Conservation (phyloP, 106 monocot species). For the Iris macrosiphon region DNA sequence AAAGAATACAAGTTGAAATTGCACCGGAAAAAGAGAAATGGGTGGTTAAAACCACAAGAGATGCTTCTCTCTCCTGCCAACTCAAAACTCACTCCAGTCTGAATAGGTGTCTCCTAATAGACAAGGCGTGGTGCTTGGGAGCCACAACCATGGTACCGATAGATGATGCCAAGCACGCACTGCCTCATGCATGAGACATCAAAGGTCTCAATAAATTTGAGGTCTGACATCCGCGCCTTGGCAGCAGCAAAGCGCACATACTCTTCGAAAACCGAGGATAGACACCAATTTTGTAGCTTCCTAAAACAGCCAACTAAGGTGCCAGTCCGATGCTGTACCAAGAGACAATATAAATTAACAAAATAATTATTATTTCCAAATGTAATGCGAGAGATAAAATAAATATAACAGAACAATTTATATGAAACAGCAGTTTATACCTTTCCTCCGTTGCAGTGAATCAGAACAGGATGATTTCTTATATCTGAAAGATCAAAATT, state of each 20-base stretch:
- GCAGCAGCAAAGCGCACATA: slow-evolving; percentile 52
- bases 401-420: not conserved
- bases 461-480: slow-evolving; percentile 74
- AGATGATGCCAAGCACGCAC: slow-evolving; percentile 28
- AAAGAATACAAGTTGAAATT: too few relatives aligned
- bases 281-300: slow-evolving; percentile 73
- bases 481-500: slow-evolving; percentile 47
- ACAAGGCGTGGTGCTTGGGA: slow-evolving; percentile 13
- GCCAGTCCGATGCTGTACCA: slow-evolving; percentile 78
- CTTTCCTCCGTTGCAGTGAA: slow-evolving; percentile 92
- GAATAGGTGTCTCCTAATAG: not conserved
- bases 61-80: too few relatives aligned
- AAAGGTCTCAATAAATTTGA: slow-evolving; percentile 67
- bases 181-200: slow-evolving; percentile 42
- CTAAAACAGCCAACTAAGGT: slow-evolving; percentile 89
- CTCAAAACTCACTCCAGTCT: too few relatives aligned
- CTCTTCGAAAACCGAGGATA: slow-evolving; percentile 66
- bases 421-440: slow-evolving; percentile 19
- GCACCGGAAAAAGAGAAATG: too few relatives aligned
- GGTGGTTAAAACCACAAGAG: too few relatives aligned
- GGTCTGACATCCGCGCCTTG: slow-evolving; percentile 51
- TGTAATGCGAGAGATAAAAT: not conserved
- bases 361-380: too few relatives aligned
- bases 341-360: not conserved
- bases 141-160: slow-evolving; percentile 17